Percentiles rank a stretch among this genome's conserved stretches.
Conservation (phyloP, 2,329 filamentous ascomycete genomes). For the Calonectria pseudoturangicola region DNA sequence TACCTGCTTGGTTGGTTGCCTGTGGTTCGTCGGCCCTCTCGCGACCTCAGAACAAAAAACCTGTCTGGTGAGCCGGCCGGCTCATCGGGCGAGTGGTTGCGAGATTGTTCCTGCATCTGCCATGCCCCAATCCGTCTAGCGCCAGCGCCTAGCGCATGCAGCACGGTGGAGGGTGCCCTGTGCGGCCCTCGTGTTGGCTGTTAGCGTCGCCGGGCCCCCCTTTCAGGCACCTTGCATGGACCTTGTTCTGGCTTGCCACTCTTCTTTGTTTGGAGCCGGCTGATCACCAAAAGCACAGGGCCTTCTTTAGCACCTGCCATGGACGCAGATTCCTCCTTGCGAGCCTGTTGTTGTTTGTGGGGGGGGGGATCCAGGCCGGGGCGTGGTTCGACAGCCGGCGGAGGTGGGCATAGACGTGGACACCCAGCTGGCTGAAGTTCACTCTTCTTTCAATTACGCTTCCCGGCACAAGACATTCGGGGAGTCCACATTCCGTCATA, state of each 20-base stretch:
- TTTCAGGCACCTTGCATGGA: conserved; percentile 11
- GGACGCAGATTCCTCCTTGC: not conserved
- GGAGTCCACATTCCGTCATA: conserved; percentile 23
- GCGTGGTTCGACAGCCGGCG: conserved; percentile 9
- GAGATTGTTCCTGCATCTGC: conserved; percentile 60
- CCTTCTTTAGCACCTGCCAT: conserved; percentile 25
- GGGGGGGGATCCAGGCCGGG: not conserved
- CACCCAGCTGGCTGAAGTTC: conserved; percentile 14
- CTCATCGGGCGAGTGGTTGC: conserved; percentile 52
- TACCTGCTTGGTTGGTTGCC: not conserved
- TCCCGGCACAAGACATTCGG: not conserved
- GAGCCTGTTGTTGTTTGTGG: conserved; percentile 10
- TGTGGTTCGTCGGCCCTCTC: conserved; percentile 7
- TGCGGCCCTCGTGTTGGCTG: conserved; percentile 43
- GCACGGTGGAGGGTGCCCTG: conserved; percentile 32
- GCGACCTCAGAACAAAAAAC: conserved; percentile 28
- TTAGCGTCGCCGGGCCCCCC: conserved; percentile 38
- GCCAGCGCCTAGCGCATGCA: conserved; percentile 46
- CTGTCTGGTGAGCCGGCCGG: conserved; percentile 47
- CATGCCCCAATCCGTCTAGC: conserved; percentile 51
- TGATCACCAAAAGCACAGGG: conserved; percentile 15
- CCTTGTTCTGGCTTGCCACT: conserved; percentile 36
- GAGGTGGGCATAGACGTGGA: not conserved
- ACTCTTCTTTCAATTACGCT: conserved; percentile 23
- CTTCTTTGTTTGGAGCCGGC: conserved; percentile 20